phyloP scores from a whole-genome alignment of 129 eudicot species.

The Tanacetum coccineum region DNA sequence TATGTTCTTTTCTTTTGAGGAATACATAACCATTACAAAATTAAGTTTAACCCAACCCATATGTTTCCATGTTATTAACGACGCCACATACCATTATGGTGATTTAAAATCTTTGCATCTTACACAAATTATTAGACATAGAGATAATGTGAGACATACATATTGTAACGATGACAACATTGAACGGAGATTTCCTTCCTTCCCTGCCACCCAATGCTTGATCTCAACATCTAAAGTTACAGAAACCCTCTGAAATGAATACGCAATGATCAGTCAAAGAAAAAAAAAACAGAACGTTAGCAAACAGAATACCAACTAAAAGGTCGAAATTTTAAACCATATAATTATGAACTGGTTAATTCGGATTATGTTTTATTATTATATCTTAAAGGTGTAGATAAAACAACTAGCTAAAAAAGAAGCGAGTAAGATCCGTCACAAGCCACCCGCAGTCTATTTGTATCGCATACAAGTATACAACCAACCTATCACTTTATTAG shows the following conservation, averaged over 20 bases:
- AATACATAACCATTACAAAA: conserved; percentile 2
- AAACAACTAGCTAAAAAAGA: too few relatives aligned
- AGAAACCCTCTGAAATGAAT: conserved; percentile 62
- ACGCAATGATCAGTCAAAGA: conserved; percentile 17
- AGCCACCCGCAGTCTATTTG: too few relatives aligned
- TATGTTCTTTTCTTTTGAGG: background rate
- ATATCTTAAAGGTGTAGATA: too few relatives aligned
- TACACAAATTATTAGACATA: background rate
- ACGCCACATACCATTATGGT: conserved; percentile 2
- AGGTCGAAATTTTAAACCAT: too few relatives aligned
- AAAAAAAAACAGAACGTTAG: background rate
- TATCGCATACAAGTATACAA: too few relatives aligned
- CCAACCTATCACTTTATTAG: too few relatives aligned
- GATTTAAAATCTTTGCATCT: conserved; percentile 6
- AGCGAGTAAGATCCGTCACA: too few relatives aligned
- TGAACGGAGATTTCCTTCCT: conserved; percentile 94
- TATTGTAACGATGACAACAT: conserved; percentile 86
- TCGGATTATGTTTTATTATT: background rate
- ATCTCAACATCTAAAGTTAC: conserved; percentile 79
- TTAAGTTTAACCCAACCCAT: background rate
- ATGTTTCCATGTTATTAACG: background rate
- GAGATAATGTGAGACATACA: conserved; percentile 42
- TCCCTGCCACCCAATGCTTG: conserved; percentile 95
- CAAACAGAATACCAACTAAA: background rate
- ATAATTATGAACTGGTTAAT: too few relatives aligned